phyloP scores from a whole-genome alignment of 148 eudicot species.

The Tetragonia tetragonoides region DNA sequence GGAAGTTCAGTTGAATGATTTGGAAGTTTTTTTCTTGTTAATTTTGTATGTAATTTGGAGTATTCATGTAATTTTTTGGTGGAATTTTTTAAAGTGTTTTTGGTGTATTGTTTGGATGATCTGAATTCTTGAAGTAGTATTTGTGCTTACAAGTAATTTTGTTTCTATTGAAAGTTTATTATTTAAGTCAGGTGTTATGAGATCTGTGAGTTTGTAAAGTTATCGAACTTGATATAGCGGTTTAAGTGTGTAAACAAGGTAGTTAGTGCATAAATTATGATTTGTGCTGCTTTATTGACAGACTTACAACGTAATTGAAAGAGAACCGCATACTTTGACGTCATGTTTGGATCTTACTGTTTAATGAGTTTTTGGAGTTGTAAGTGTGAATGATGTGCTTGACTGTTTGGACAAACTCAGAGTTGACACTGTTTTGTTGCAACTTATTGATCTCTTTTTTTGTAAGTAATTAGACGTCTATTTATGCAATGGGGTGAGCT shows the following conservation, averaged over 20 bases:
- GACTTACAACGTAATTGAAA: no score
- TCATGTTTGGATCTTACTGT: no score
- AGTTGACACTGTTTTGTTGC: not conserved
- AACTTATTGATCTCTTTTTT: not conserved
- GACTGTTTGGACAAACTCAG: no score
- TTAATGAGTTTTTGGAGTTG: no score
- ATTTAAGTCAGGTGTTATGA: not conserved
- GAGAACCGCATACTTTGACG: no score
- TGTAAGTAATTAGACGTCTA: not conserved
- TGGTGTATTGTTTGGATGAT: not conserved
- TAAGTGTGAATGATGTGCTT: no score
- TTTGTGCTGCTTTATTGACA: no score
- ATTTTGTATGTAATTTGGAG: not conserved
- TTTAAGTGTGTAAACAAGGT: not conserved
- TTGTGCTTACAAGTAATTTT: not conserved
- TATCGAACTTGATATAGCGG: not conserved
- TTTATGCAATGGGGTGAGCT: not conserved
- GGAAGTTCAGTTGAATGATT: not conserved
- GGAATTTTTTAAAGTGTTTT: not conserved
- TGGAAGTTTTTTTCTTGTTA: not conserved
- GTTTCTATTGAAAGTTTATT: not conserved
- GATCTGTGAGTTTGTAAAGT: not conserved
- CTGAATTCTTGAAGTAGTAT: not conserved
- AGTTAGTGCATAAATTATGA: no score
- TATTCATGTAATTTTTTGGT: not conserved